Conservation (phyloP, 495 filamentous ascomycete genomes). For the Neurospora sp. region DNA sequence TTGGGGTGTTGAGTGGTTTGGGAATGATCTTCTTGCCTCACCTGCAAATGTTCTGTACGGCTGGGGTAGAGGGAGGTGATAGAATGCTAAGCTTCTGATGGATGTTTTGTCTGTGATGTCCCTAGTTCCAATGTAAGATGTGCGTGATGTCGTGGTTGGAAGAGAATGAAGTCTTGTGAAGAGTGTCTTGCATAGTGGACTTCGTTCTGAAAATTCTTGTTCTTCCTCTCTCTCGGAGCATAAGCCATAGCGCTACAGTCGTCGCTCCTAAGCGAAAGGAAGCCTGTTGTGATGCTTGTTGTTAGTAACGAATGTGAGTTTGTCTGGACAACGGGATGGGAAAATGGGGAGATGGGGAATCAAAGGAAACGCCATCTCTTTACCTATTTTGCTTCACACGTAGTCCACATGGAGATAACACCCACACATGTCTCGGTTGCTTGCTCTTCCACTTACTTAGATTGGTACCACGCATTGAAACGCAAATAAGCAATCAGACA, state of each 20-base stretch:
- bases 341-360: background rate
- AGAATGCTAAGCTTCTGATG: background rate
- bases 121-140: background rate
- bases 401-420: background rate
- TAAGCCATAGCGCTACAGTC: background rate
- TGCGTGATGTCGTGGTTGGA: background rate
- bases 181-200: background rate
- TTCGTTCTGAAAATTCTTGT: background rate
- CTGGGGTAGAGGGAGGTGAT: background rate
- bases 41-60: background rate
- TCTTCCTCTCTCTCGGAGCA: background rate
- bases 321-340: background rate
- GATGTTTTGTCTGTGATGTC: background rate
- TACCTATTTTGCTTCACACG: background rate
- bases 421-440: background rate
- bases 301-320: background rate
- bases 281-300: background rate
- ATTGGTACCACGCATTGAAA: too few species aligned
- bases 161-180: background rate
- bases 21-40: background rate
- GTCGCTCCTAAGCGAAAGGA: background rate
- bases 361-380: background rate
- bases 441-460: too few species aligned
- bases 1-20: background rate
- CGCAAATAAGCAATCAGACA: too few species aligned